Conservation (phyloP, 2,329 filamentous ascomycete genomes). For the Dactylellina sp. region DNA sequence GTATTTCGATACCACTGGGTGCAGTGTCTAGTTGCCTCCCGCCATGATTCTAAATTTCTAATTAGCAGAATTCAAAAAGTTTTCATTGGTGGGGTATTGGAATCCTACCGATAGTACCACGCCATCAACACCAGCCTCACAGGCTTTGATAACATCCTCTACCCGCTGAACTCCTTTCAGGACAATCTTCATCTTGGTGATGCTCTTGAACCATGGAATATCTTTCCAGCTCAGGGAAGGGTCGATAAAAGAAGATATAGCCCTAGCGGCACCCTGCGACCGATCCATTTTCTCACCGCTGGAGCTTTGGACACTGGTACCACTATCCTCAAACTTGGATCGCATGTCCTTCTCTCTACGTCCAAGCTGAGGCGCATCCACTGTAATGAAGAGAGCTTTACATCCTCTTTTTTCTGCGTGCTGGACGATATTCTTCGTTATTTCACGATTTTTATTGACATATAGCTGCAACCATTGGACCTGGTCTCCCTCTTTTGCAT, state of each 20-base stretch:
- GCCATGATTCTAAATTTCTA: conserved; percentile 77
- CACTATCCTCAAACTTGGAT: conserved; percentile 72
- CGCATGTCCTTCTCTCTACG: conserved; percentile 81
- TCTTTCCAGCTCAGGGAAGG: conserved; percentile 93
- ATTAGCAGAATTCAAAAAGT: not conserved
- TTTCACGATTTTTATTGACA: conserved; percentile 92
- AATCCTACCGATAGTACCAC: conserved; percentile 78
- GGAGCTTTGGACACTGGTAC: conserved; percentile 80
- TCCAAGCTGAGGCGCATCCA: conserved; percentile 95
- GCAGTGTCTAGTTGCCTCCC: conserved; percentile 94
- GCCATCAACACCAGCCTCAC: conserved; percentile 83
- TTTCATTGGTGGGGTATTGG: not conserved
- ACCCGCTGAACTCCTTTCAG: conserved; percentile 97
- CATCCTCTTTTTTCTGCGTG: conserved; percentile 93
- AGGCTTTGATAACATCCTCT: conserved; percentile 90
- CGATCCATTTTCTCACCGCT: conserved; percentile 80
- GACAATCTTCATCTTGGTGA: conserved; percentile 94
- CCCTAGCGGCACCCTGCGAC: conserved; percentile 90
- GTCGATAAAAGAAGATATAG: conserved; percentile 97
- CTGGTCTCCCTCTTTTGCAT: conserved; percentile 81
- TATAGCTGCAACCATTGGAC: conserved; percentile 97
- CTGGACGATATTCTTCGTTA: conserved; percentile 89
- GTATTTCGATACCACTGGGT: conserved; percentile 85
- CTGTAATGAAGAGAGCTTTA: conserved; percentile 96
- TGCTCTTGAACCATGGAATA: conserved; percentile 88